Conservation (phyloP, 2,329 filamentous ascomycete genomes). For the Aspergillaceae sp. region DNA sequence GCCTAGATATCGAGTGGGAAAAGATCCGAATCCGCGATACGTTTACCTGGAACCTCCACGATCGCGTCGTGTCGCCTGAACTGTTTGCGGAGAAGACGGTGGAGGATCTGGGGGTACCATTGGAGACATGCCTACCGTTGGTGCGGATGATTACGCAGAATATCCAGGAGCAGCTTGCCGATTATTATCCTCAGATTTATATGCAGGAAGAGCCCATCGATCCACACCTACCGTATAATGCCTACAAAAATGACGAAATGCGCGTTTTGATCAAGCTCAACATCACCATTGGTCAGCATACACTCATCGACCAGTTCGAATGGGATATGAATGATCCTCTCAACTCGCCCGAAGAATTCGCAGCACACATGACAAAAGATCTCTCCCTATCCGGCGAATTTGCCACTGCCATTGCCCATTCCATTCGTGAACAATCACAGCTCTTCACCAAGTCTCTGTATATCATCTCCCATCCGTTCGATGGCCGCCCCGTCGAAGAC, state of each 20-base stretch:
- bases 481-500: slow-evolving; percentile 87
- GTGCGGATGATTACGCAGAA: slow-evolving; percentile 58
- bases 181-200: slow-evolving; percentile 87
- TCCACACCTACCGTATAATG: slow-evolving; percentile 77
- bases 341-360: slow-evolving; percentile 94
- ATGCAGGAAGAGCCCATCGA: slow-evolving; percentile 86
- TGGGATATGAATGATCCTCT: slow-evolving; percentile 96
- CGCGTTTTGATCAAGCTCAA: slow-evolving; percentile 91
- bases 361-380: slow-evolving; percentile 77
- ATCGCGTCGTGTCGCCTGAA: slow-evolving; percentile 69
- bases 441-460: slow-evolving; percentile 91
- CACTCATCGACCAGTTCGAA: slow-evolving; percentile 92
- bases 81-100: slow-evolving; percentile 82
- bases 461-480: slow-evolving; percentile 87
- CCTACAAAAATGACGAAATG: slow-evolving; percentile 99
- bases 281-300: slow-evolving; percentile 92
- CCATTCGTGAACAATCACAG: slow-evolving; percentile 91
- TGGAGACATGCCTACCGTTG: slow-evolving; percentile 51
- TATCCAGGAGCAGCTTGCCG: slow-evolving; percentile 80
- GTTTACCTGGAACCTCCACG: slow-evolving; percentile 97
- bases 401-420: slow-evolving; percentile 93
- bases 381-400: slow-evolving; percentile 91
- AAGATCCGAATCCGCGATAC: slow-evolving; percentile 94
- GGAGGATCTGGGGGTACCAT: slow-evolving; percentile 72
- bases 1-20: slow-evolving; percentile 89